Base-by-base conservation (phyloP, 352 stramenopile species). In the Pythium periplocum region DNA sequence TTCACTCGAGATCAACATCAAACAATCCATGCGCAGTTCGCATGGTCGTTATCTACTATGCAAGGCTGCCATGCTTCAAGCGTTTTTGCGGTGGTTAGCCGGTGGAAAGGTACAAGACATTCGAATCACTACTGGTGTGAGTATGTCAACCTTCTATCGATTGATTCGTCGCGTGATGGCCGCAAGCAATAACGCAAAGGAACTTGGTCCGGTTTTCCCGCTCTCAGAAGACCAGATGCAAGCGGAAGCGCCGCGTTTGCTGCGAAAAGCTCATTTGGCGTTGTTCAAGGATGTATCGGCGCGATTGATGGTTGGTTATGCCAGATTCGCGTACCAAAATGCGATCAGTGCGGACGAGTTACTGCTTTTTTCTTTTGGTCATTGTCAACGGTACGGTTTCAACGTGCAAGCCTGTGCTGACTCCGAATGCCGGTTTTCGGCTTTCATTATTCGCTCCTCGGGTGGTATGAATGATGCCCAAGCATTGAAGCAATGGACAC, bases 61-160 rank as follows among this genome's bases (percentile, higher is more conserved):
- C 12, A 8, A 8, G 4, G 45, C 45, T 7, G 45, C 2, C 0
- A 54, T 54, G 53, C 45, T 54, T 1, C 53, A 60, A 38, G 11
- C 2, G 6, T 49, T 2, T 54, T 2, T 60, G 8, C 49, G 17
- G 26, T 48, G 48, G 48, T 31, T 62, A 17, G 48, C 55, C 4
- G 55, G 55, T 30, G 49, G 55, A 6, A 62, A 43, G 47, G 45
- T 57, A 34, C 55, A 62, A 10, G 48, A 62, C 26, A 57, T 62
- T 39, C 49, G 55, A 11, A 36, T 57, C 0, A 57, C 49, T 12
- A 57, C 42, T 1, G 48, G 48, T 5, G 35, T 26, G 1, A 62
- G 48, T 34, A 26, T 11, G 4, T 2, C 17, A 11, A 40, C 52
- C 4, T 17, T 57, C 1, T 36, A 62, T 37, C 7, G 5, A 37